phyloP scores from a whole-genome alignment of 441 rosid genomes.

The Eutrema salsugineum region DNA sequence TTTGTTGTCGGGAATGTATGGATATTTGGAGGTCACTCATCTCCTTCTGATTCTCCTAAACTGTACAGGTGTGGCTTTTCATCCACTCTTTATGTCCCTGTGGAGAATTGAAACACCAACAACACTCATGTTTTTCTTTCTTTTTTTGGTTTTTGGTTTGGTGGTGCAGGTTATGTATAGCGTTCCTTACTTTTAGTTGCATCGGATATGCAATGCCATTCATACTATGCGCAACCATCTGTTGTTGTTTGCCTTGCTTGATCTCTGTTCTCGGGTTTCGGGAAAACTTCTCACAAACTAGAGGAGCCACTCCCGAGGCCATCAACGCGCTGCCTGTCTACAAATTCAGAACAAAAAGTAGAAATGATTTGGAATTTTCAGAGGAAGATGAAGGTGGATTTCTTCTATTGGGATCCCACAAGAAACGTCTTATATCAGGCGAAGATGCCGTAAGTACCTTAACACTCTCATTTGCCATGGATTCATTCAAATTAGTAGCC shows the following conservation, averaged over 20 bases:
- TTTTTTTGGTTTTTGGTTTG: constrained; percentile 5
- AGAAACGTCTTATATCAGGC: constrained; percentile 60
- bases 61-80: constrained; percentile 51
- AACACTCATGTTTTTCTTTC: constrained; percentile 4
- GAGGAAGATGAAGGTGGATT: constrained; percentile 55
- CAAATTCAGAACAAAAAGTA: constrained; percentile 50
- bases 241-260: constrained; percentile 83
- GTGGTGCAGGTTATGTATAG: constrained; percentile 65
- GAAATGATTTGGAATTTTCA: constrained; percentile 39
- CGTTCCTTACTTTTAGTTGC: constrained; percentile 76
- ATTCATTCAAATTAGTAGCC: not conserved
- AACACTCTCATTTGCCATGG: not conserved
- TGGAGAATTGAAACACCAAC: not conserved
- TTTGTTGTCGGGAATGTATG: constrained; percentile 80
- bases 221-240: constrained; percentile 71
- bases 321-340: constrained; percentile 70
- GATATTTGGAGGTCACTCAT: constrained; percentile 70
- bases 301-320: constrained; percentile 62
- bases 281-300: constrained; percentile 61
- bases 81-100: not conserved
- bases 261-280: constrained; percentile 67
- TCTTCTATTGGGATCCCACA: constrained; percentile 57
- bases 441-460: constrained; percentile 65
- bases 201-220: constrained; percentile 84
- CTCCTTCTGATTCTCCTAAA: constrained; percentile 73